phyloP scores from a whole-genome alignment of 768 basidiomycete species.

The Tricholoma bakamatsutake region DNA sequence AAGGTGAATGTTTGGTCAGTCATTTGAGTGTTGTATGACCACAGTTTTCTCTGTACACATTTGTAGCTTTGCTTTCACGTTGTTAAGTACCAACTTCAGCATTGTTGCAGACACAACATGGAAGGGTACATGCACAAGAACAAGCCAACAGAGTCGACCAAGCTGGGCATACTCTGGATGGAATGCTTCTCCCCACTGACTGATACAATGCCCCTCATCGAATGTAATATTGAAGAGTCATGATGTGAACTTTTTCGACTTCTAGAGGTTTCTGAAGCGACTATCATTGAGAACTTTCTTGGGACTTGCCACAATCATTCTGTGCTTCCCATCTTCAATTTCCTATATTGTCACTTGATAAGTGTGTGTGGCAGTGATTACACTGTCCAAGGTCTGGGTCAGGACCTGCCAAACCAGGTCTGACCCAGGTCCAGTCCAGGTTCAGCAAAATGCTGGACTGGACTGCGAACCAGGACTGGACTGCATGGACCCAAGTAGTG shows the following conservation, averaged over 20 bases:
- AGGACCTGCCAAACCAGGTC: too few relatives aligned
- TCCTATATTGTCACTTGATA: too few relatives aligned
- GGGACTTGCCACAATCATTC: too few relatives aligned
- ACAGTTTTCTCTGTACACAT: not conserved
- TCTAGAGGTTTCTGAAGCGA: not conserved
- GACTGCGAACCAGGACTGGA: too few relatives aligned
- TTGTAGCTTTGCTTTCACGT: conserved; percentile 11
- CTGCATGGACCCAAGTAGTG: too few relatives aligned
- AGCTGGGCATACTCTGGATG: conserved; percentile 22
- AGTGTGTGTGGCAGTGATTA: too few relatives aligned
- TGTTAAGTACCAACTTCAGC: conserved; percentile 7
- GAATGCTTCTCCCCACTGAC: conserved; percentile 26
- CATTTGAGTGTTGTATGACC: not conserved
- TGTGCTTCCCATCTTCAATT: too few relatives aligned
- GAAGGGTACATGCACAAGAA: conserved; percentile 9
- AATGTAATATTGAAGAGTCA: conserved; percentile 23
- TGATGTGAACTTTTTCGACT: conserved; percentile 14
- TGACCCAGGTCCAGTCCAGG: too few relatives aligned
- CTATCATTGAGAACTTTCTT: too few relatives aligned
- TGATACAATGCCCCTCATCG: conserved; percentile 32
- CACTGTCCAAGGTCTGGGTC: too few relatives aligned
- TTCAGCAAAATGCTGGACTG: too few relatives aligned
- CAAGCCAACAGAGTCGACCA: conserved; percentile 9
- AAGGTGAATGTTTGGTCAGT: not conserved
- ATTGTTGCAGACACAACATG: conserved; percentile 19